A percentile compares a stretch with the other conserved stretches of the same genome.
These are phyloP conservation scores for Phytophthora sansomeana DNA, from an alignment of 352 stramenopile species.

Conservation along the genomic window DNA sequence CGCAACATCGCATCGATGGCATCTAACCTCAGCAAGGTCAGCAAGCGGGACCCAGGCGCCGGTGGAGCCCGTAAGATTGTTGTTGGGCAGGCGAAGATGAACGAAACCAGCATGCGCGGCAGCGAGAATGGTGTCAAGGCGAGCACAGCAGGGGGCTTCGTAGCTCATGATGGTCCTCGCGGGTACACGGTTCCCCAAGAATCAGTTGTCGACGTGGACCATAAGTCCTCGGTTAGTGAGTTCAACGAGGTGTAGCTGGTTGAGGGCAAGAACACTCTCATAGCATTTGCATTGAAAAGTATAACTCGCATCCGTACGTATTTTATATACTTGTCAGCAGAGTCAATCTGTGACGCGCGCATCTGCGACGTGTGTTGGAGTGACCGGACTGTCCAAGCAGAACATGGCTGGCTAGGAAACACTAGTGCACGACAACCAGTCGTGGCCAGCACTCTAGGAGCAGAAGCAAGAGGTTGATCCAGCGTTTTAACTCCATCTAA, in stretches of 20 bases:
- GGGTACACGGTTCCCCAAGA: constrained; percentile 2
- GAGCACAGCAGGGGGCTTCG: neutral
- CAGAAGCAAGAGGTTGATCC: too few relatives aligned
- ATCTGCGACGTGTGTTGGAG: too few relatives aligned
- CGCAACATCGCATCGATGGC: constrained; percentile 36
- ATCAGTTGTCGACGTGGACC: constrained; percentile 10
- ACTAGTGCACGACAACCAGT: too few relatives aligned
- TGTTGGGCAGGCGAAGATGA: constrained; percentile 21
- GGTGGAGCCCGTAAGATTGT: constrained; percentile 18
- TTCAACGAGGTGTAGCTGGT: constrained; percentile 28
- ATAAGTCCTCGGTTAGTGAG: constrained; percentile 23
- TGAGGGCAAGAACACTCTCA: neutral
- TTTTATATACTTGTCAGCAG: too few relatives aligned
- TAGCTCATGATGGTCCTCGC: neutral
- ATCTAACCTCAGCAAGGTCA: constrained; percentile 29
- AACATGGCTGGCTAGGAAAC: too few relatives aligned
- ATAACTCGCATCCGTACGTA: too few relatives aligned
- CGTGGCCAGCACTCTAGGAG: too few relatives aligned
- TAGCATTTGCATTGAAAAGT: too few relatives aligned
- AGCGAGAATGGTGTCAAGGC: constrained; percentile 12
- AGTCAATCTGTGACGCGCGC: too few relatives aligned
- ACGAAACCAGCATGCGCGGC: constrained; percentile 5
- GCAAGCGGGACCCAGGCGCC: constrained; percentile 21
- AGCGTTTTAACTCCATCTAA: too few relatives aligned
- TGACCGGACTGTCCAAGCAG: too few relatives aligned